Evolutionary conservation across 495 filamentous ascomycete genomes (phyloP).

Genomic region (Delitschia confertaspora): DNA sequence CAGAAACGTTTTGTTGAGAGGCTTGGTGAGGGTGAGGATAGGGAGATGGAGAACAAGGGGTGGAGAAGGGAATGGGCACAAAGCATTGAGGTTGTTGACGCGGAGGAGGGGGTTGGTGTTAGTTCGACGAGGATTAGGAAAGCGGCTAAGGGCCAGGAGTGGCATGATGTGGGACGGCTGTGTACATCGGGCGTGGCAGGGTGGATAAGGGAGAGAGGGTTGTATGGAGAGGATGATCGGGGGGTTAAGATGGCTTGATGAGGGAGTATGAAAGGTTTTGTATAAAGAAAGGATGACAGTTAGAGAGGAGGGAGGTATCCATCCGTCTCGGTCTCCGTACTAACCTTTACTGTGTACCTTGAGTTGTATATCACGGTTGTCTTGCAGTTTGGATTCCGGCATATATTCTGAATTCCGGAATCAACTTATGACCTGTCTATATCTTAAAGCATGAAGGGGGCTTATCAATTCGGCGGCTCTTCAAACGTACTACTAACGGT

Average conservation of each 20-base stretch:
- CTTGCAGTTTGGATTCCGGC: too few species aligned
- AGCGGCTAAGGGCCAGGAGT: slow-evolving; percentile 46
- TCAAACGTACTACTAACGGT: too few species aligned
- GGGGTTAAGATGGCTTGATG: slow-evolving; percentile 30
- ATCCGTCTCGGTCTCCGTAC: too few species aligned
- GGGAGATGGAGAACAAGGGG: slow-evolving; percentile 48
- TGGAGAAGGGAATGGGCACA: slow-evolving; percentile 57
- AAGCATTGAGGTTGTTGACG: slow-evolving; percentile 62
- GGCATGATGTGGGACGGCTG: slow-evolving; percentile 48
- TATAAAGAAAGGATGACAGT: background rate
- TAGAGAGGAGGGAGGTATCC: background rate
- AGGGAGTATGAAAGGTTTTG: background rate
- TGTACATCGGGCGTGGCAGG: slow-evolving; percentile 54
- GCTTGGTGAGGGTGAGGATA: slow-evolving; percentile 30
- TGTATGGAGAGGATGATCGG: slow-evolving; percentile 42
- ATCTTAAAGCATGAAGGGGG: too few species aligned
- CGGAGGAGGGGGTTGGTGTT: slow-evolving; percentile 43
- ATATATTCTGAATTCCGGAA: too few species aligned
- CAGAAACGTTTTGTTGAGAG: slow-evolving; percentile 32
- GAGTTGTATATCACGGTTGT: too few species aligned
- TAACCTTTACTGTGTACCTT: too few species aligned
- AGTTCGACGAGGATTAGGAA: slow-evolving; percentile 75
- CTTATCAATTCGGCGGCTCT: too few species aligned
- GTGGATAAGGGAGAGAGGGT: slow-evolving; percentile 44
- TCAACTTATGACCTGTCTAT: too few species aligned